Evolutionary conservation across 352 stramenopile species (phyloP).

Genomic region (Phytophthora sp.): DNA sequence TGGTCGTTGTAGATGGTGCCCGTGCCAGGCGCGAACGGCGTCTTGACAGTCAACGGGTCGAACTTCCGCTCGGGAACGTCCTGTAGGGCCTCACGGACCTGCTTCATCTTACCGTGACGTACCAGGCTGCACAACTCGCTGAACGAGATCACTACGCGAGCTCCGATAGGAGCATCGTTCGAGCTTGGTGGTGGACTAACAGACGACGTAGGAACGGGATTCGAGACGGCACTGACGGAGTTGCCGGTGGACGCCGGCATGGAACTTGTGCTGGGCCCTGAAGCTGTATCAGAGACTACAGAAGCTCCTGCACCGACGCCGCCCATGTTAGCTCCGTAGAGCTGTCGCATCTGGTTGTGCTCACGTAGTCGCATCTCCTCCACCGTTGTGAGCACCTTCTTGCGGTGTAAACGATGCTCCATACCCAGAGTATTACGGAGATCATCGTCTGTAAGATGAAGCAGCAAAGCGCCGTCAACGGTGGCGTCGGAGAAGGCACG

Average conservation of each 20-base stretch:
- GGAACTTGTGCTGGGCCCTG: conserved; percentile 14
- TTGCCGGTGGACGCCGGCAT: neutral
- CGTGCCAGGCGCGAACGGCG: conserved; percentile 76
- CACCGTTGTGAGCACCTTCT: conserved; percentile 95
- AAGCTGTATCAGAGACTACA: conserved; percentile 8
- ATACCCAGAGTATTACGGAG: conserved; percentile 95
- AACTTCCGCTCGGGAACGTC: conserved; percentile 88
- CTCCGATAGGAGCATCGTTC: conserved; percentile 14
- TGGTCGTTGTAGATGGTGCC: conserved; percentile 92
- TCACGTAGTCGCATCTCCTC: conserved; percentile 70
- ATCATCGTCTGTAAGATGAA: conserved; percentile 92
- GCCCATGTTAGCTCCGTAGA: conserved; percentile 40
- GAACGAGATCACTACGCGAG: conserved; percentile 64
- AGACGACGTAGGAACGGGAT: conserved; percentile 2
- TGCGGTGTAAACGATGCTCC: conserved; percentile 94
- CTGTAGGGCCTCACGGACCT: conserved; percentile 89
- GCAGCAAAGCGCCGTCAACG: conserved; percentile 90
- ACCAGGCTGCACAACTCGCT: conserved; percentile 83
- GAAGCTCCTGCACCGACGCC: neutral
- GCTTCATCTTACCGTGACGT: conserved; percentile 88
- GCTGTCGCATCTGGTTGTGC: conserved; percentile 47
- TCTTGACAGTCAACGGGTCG: conserved; percentile 72
- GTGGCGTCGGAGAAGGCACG: conserved; percentile 86
- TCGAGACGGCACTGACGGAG: conserved; percentile 1
- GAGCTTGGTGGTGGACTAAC: neutral